These are phyloP conservation scores for Moesziomyces antarcticus DNA, from an alignment of 1,284 basidiomycete species.

Conservation along the genomic window DNA sequence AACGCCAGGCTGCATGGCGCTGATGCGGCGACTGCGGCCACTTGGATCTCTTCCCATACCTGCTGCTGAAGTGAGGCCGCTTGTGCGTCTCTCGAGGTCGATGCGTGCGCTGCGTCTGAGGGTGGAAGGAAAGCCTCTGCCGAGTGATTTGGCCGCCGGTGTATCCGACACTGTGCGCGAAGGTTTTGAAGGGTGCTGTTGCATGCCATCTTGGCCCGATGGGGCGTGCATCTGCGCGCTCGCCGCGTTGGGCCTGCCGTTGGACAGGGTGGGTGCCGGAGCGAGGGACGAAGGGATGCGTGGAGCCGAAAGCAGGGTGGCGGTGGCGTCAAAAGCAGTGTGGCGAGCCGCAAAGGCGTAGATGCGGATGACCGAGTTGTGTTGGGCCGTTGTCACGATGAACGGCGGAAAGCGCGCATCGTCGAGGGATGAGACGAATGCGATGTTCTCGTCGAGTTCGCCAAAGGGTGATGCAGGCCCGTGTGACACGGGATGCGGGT, in stretches of 20 bases:
- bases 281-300: slow-evolving; percentile 18
- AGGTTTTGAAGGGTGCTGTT: slow-evolving; percentile 2
- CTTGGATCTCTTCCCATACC: slow-evolving; percentile 45
- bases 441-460: slow-evolving; percentile 45
- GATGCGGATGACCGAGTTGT: slow-evolving; percentile 37
- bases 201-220: slow-evolving; percentile 8
- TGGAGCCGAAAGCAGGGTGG: slow-evolving; percentile 27
- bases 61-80: slow-evolving; percentile 22
- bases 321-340: slow-evolving; percentile 29
- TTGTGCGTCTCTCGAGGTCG: slow-evolving; percentile 37
- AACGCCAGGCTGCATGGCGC: slow-evolving; percentile 39
- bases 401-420: slow-evolving; percentile 9
- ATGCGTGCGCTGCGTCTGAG: slow-evolving; percentile 30
- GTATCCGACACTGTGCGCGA: slow-evolving; percentile 8
- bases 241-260: neutral
- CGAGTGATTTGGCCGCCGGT: slow-evolving; percentile 16
- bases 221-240: neutral
- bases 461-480: slow-evolving; percentile 43
- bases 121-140: slow-evolving; percentile 34
- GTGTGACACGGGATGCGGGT: slow-evolving; percentile 35
- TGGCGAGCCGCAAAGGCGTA: slow-evolving; percentile 42
- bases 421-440: slow-evolving; percentile 28
- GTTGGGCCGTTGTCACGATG: slow-evolving; percentile 39
- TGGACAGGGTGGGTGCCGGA: neutral
- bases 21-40: slow-evolving; percentile 47